Evolutionary conservation across 192 early-diverging fungal species (phyloP).

Genomic region (Coemansia sp.): DNA sequence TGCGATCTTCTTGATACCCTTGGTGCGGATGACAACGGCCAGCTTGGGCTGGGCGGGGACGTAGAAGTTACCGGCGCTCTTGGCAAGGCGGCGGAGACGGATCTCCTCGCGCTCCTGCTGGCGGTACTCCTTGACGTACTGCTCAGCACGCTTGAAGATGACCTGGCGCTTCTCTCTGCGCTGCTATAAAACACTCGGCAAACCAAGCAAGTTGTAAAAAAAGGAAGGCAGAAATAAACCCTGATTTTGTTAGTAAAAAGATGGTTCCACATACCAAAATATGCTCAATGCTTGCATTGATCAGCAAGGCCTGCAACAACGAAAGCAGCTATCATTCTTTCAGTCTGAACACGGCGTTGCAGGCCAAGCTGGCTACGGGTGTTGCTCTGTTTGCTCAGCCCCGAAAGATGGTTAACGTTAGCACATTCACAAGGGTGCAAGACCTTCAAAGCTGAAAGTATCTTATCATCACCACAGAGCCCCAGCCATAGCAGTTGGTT

Average conservation of each 20-base stretch:
- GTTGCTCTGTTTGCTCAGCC: constrained; percentile 57
- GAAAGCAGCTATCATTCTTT: too few relatives aligned
- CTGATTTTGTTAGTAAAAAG: too few relatives aligned
- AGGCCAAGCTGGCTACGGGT: neutral
- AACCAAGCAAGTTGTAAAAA: constrained; percentile 1
- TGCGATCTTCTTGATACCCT: constrained; percentile 99
- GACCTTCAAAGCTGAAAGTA: constrained; percentile 24
- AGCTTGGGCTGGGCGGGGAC: constrained; percentile 95
- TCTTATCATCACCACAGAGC: constrained; percentile 49
- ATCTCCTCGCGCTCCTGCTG: constrained; percentile 84
- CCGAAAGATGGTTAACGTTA: constrained; percentile 75
- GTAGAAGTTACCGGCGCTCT: constrained; percentile 86
- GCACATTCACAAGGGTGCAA: constrained; percentile 51
- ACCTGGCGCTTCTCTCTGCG: constrained; percentile 77
- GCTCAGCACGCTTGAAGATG: constrained; percentile 99
- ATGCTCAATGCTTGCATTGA: too few relatives aligned
- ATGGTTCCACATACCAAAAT: too few relatives aligned
- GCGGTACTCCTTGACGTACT: constrained; percentile 98
- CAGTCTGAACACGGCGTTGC: neutral
- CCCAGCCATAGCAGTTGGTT: constrained; percentile 27
- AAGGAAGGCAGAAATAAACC: neutral
- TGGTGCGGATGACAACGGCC: constrained; percentile 97
- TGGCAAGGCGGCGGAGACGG: constrained; percentile 91
- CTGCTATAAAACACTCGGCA: constrained; percentile 35
- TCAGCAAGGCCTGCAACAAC: neutral